Evolutionary conservation across 2,329 filamentous ascomycete genomes (phyloP).

Genomic region (Aspergillus costaricaensis): DNA sequence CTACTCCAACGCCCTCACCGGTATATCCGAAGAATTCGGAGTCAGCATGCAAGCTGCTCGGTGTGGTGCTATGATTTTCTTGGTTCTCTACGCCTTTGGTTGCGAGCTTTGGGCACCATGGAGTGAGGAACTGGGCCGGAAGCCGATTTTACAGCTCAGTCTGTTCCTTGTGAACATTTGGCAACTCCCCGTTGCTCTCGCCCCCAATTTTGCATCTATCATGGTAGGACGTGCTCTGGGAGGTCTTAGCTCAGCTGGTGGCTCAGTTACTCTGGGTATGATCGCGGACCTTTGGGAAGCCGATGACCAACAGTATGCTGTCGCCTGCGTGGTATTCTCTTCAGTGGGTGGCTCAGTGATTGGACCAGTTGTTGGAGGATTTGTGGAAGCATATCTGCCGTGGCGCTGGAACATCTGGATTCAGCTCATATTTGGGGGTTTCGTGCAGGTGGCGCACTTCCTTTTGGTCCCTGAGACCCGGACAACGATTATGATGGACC

Average conservation of each 20-base stretch:
- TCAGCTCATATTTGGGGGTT: slow-evolving; percentile 74
- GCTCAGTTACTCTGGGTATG: slow-evolving; percentile 74
- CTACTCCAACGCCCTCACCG: slow-evolving; percentile 68
- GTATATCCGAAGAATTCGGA: slow-evolving; percentile 67
- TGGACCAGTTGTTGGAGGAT: slow-evolving; percentile 77
- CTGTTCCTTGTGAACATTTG: slow-evolving; percentile 76
- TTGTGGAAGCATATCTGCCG: slow-evolving; percentile 64
- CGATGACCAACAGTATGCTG: slow-evolving; percentile 72
- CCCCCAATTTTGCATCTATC: slow-evolving; percentile 70
- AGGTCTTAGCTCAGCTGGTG: slow-evolving; percentile 70
- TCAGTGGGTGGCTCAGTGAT: slow-evolving; percentile 76
- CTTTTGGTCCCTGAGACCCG: slow-evolving; percentile 76
- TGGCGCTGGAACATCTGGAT: slow-evolving; percentile 87
- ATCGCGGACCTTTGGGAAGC: slow-evolving; percentile 73
- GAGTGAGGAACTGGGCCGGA: slow-evolving; percentile 79
- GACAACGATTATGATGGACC: slow-evolving; percentile 74
- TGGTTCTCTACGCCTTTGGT: slow-evolving; percentile 79
- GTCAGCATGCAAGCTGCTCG: slow-evolving; percentile 70
- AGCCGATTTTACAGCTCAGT: slow-evolving; percentile 71
- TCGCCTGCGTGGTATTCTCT: slow-evolving; percentile 75
- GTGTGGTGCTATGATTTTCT: slow-evolving; percentile 74
- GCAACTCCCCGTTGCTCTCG: slow-evolving; percentile 71
- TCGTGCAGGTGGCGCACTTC: slow-evolving; percentile 68
- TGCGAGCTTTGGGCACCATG: slow-evolving; percentile 88
- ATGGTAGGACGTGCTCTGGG: slow-evolving; percentile 71